Evolutionary conservation across 257 asterid genomes (phyloP).

Genomic region (Striga asiatica): DNA sequence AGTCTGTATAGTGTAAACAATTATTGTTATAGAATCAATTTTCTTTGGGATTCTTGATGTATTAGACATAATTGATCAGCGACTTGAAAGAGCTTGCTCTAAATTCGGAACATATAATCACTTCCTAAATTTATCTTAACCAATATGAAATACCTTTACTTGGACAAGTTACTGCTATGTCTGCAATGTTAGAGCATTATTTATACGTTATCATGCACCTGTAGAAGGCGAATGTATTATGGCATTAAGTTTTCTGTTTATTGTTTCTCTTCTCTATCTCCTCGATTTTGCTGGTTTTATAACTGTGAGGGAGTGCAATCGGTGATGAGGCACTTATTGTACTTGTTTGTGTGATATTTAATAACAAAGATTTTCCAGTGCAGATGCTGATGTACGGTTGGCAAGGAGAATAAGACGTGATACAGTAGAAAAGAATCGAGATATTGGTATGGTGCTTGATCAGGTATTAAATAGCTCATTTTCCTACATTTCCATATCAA

Average conservation of each 20-base stretch:
- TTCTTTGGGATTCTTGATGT: neutral
- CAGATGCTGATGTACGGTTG: constrained; percentile 90
- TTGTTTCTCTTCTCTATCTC: too few relatives aligned
- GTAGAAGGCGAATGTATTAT: too few relatives aligned
- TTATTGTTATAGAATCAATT: neutral
- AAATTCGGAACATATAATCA: neutral
- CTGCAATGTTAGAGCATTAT: neutral
- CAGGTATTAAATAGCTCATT: constrained; percentile 36
- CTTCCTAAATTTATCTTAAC: neutral
- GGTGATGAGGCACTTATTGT: constrained; percentile 14
- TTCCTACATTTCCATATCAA: neutral
- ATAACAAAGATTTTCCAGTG: constrained; percentile 34
- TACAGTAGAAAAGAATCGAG: constrained; percentile 69
- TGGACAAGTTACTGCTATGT: neutral
- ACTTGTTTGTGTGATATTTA: constrained; percentile 11
- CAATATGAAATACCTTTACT: neutral
- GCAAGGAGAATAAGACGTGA: constrained; percentile 90
- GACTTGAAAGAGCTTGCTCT: neutral
- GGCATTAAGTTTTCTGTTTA: too few relatives aligned
- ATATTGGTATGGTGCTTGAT: constrained; percentile 63
- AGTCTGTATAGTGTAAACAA: neutral
- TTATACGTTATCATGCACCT: too few relatives aligned
- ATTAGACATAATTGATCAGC: neutral
- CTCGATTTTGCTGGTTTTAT: too few relatives aligned
- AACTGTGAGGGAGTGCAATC: too few relatives aligned